Conservation (phyloP, 352 stramenopile genomes). For the Blastocystis sp. region DNA sequence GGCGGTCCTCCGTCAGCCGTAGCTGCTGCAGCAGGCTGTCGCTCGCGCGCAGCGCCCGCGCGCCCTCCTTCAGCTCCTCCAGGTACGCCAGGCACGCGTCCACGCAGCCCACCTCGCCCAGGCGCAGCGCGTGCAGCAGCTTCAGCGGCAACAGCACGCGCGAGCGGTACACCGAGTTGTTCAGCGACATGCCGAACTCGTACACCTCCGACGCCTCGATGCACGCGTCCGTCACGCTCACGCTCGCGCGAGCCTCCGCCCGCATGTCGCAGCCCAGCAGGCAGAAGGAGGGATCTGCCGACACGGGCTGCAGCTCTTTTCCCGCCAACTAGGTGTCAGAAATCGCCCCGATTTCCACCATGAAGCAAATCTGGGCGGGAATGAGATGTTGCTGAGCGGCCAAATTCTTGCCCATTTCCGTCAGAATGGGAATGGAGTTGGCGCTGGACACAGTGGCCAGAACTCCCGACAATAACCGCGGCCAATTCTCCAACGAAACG, state of each 20-base stretch:
- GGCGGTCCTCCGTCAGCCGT: background rate
- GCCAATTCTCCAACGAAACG: background rate
- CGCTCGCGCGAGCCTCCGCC: background rate
- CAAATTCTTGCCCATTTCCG: conserved; percentile 24
- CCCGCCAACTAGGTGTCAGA: conserved; percentile 12
- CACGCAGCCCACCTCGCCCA: conserved; percentile 6
- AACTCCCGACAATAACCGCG: conserved; percentile 41
- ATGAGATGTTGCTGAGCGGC: conserved; percentile 7
- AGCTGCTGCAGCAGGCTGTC: conserved; percentile 29
- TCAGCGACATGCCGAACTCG: conserved; percentile 49
- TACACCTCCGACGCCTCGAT: conserved; percentile 49
- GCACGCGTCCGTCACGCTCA: background rate
- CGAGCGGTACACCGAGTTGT: conserved; percentile 50
- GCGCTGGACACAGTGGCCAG: conserved; percentile 28
- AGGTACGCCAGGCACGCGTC: conserved; percentile 17
- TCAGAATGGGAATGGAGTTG: background rate
- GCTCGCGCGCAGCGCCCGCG: conserved; percentile 22
- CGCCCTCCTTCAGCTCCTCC: conserved; percentile 8
- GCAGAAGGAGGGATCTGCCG: background rate
- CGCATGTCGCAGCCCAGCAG: conserved; percentile 20
- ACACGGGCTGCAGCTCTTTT: conserved; percentile 17
- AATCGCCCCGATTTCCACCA: background rate
- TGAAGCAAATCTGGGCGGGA: conserved; percentile 60
- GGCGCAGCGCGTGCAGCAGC: conserved; percentile 11
- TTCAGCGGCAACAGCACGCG: conserved; percentile 23